Evolutionary conservation across 2,329 filamentous ascomycete genomes (phyloP).

Genomic region (Fusarium incarnatum): DNA sequence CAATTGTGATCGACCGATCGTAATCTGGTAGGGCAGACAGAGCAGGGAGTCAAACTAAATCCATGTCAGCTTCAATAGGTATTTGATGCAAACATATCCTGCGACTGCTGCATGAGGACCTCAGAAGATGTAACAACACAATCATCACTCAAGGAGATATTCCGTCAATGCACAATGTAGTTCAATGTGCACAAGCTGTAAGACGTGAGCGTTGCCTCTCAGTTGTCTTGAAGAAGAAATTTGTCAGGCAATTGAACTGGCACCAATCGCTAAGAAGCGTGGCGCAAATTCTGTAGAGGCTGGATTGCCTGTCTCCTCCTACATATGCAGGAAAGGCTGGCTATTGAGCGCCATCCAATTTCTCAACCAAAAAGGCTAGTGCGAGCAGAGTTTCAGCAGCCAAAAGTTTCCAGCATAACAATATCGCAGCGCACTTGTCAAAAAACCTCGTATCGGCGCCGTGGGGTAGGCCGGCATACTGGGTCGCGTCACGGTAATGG

Average conservation of each 20-base stretch:
- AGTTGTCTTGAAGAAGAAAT: conserved; percentile 14
- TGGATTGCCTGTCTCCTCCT: not conserved
- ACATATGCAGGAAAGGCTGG: conserved; percentile 22
- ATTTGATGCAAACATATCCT: conserved; percentile 8
- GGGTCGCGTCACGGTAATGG: conserved; percentile 26
- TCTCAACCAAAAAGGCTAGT: conserved; percentile 19
- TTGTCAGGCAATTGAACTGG: not conserved
- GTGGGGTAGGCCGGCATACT: conserved; percentile 28
- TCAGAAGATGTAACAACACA: conserved; percentile 15
- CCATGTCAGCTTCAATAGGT: conserved; percentile 23
- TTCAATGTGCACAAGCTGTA: conserved; percentile 29
- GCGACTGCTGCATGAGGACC: conserved; percentile 12
- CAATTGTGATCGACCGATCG: conserved; percentile 13
- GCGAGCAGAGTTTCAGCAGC: conserved; percentile 15
- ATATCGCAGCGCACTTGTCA: conserved; percentile 8
- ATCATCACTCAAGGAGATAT: conserved; percentile 10
- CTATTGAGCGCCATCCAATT: conserved; percentile 21
- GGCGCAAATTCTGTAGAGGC: conserved; percentile 13
- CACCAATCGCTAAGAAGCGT: conserved; percentile 20
- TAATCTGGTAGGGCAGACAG: conserved; percentile 5
- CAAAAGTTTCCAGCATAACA: conserved; percentile 18
- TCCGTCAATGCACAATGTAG: not conserved
- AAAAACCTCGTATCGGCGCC: conserved; percentile 37
- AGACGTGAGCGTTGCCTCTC: conserved; percentile 21
- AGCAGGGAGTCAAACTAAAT: conserved; percentile 3